phyloP scores from a whole-genome alignment of 495 filamentous ascomycete genomes.

The Poronia punctata region DNA sequence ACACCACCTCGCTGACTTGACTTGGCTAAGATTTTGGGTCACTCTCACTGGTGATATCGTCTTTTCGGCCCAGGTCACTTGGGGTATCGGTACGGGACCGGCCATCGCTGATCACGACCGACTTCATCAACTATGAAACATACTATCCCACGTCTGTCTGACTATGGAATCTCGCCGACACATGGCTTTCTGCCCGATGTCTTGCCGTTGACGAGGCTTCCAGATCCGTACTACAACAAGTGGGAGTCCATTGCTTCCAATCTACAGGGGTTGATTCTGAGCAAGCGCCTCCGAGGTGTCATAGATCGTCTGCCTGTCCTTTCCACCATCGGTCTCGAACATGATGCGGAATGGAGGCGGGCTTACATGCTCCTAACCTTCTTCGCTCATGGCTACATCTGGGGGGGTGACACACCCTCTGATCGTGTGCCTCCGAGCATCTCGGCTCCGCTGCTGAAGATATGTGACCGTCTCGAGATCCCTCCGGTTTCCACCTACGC shows the following conservation, averaged over 20 bases:
- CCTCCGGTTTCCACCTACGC: slow-evolving; percentile 95
- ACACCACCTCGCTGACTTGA: too few relatives aligned
- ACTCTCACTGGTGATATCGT: too few relatives aligned
- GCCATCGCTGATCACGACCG: slow-evolving; percentile 2
- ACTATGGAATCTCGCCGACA: slow-evolving; percentile 82
- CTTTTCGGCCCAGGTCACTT: too few relatives aligned
- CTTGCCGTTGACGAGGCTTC: slow-evolving; percentile 69
- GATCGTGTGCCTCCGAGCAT: slow-evolving; percentile 80
- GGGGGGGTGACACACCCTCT: slow-evolving; percentile 77
- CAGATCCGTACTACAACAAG: slow-evolving; percentile 82
- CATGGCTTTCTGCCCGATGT: slow-evolving; percentile 85
- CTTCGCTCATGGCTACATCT: slow-evolving; percentile 89
- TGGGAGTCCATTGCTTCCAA: slow-evolving; percentile 85
- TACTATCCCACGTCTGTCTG: slow-evolving; percentile 65
- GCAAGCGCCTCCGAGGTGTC: slow-evolving; percentile 66
- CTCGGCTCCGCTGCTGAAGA: slow-evolving; percentile 70
- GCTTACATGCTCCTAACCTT: slow-evolving; percentile 85
- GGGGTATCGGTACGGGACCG: slow-evolving; percentile 2
- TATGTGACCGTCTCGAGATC: slow-evolving; percentile 76
- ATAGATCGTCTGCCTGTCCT: slow-evolving; percentile 76
- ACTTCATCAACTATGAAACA: slow-evolving; percentile 68
- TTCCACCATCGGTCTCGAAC: slow-evolving; percentile 67
- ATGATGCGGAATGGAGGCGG: slow-evolving; percentile 83
- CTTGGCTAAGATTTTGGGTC: too few relatives aligned
- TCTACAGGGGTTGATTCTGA: slow-evolving; percentile 79